Conservation (phyloP, 73 alveolate genomes). For the Paramecium tetraurelia region DNA sequence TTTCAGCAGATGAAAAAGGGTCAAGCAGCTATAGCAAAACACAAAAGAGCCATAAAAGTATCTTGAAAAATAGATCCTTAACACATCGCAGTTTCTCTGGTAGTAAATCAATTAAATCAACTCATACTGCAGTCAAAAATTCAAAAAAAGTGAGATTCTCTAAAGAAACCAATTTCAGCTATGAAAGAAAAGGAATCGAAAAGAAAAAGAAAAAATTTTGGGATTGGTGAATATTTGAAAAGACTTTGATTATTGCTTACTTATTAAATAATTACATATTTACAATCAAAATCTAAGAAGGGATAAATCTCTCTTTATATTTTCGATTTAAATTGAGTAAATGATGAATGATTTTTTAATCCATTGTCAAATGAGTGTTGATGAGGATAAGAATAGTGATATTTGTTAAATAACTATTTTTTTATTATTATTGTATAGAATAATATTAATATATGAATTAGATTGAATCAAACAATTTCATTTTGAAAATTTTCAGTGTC, state of each 20-base stretch:
- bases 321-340: too few relatives aligned
- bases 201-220: neutral
- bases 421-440: neutral
- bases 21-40: neutral
- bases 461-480: neutral
- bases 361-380: too few relatives aligned
- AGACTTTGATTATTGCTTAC: neutral
- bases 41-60: neutral
- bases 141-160: neutral
- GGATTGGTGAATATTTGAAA: neutral
- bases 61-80: neutral
- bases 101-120: neutral
- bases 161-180: neutral
- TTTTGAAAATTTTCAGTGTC: neutral
- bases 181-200: neutral
- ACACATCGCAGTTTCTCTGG: neutral
- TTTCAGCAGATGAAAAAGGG: neutral
- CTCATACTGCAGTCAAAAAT: neutral
- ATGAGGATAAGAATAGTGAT: neutral
- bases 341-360: neutral
- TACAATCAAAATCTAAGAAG: neutral
- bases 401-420: neutral
- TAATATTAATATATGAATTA: neutral
- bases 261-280: too few relatives aligned
- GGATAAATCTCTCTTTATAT: too few relatives aligned